Evolutionary conservation across 345 rosid genomes (phyloP).

Genomic region (Cochlearia excelsa): DNA sequence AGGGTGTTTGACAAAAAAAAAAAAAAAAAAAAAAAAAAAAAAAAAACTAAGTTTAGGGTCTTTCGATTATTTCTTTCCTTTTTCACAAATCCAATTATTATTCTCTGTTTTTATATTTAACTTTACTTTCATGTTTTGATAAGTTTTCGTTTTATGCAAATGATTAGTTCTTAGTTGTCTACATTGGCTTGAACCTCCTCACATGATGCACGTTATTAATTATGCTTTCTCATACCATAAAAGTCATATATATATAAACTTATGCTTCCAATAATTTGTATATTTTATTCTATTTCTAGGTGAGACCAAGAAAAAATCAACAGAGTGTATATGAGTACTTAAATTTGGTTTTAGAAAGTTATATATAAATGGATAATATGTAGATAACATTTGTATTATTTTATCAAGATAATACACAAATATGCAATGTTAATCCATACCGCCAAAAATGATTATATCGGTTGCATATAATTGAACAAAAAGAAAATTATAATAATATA

Average conservation of each 20-base stretch:
- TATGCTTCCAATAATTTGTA: no score
- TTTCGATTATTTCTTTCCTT: background rate
- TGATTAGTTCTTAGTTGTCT: conserved; percentile 17
- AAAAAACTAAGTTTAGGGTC: background rate
- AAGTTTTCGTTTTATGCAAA: conserved; percentile 3
- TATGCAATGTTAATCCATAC: conserved; percentile 22
- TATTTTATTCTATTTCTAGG: no score
- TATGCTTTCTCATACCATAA: conserved; percentile 16
- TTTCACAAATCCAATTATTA: conserved; percentile 9
- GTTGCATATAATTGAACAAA: conserved; percentile 38
- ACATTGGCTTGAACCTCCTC: conserved; percentile 15
- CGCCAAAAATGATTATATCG: conserved; percentile 34
- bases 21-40: no score
- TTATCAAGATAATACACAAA: conserved; percentile 13
- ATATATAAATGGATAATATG: background rate
- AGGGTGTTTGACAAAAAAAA: no score
- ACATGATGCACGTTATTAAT: conserved; percentile 33
- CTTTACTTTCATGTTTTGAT: conserved; percentile 19
- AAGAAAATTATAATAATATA: conserved; percentile 25
- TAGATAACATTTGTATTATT: background rate
- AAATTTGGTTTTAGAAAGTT: no score
- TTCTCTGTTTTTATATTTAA: conserved; percentile 24
- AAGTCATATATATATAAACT: background rate
- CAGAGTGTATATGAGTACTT: no score
- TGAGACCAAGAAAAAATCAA: no score